A percentile compares a stretch with the other conserved stretches of the same genome.
These are phyloP conservation scores for Fomitopsis betulina DNA, from an alignment of 1,284 basidiomycete species.

Conservation along the genomic window DNA sequence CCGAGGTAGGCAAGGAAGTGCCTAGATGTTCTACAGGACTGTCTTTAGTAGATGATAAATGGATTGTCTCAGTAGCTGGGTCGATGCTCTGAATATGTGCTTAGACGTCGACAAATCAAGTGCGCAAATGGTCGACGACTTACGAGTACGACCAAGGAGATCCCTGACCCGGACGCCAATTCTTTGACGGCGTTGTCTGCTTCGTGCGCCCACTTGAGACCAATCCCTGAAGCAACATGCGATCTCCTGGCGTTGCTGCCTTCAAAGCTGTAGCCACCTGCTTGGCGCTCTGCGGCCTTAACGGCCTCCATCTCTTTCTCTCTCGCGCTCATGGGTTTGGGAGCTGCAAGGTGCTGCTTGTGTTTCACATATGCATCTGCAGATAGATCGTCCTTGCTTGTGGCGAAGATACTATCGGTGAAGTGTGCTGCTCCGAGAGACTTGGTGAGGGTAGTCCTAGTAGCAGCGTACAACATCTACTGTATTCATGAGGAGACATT, in stretches of 20 bases:
- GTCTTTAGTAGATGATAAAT: conserved; percentile 36
- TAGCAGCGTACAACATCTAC: conserved; percentile 92
- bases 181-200: conserved; percentile 59
- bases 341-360: conserved; percentile 65
- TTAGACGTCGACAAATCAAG: not conserved
- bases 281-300: conserved; percentile 62
- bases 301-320: conserved; percentile 81
- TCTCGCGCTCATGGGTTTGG: conserved; percentile 74
- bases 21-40: conserved; percentile 40
- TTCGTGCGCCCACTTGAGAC: conserved; percentile 60
- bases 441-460: conserved; percentile 69
- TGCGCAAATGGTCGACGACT: conserved; percentile 22
- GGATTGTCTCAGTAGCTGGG: conserved; percentile 49
- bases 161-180: conserved; percentile 45
- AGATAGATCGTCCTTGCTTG: conserved; percentile 64
- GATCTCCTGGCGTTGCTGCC: conserved; percentile 52
- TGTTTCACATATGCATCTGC: conserved; percentile 72
- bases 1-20: conserved; percentile 45
- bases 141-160: conserved; percentile 62
- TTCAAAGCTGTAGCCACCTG: conserved; percentile 44
- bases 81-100: conserved; percentile 52
- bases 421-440: conserved; percentile 75
- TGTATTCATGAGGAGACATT: not conserved
- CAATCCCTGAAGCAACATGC: conserved; percentile 53
- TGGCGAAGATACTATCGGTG: conserved; percentile 79